phyloP scores from a whole-genome alignment of 495 filamentous ascomycete genomes.

The Tetracladium marchalianum region DNA sequence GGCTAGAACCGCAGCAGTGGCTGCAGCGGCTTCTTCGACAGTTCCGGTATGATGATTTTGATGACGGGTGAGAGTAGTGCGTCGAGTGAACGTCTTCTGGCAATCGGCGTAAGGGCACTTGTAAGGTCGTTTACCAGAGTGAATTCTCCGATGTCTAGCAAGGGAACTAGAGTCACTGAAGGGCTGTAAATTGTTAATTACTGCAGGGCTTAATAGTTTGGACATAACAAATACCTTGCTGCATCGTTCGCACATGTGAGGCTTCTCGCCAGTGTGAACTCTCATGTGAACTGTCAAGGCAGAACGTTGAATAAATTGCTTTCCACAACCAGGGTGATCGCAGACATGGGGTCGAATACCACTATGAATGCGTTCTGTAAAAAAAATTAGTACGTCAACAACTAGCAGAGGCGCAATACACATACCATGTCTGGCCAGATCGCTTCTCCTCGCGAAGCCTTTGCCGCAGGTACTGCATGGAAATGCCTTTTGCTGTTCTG shows the following conservation, averaged over 20 bases:
- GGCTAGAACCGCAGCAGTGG: conserved; percentile 76
- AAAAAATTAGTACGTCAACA: conserved; percentile 21
- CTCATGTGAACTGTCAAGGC: conserved; percentile 91
- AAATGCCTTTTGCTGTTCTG: conserved; percentile 54
- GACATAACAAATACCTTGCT: conserved; percentile 61
- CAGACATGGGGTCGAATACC: conserved; percentile 89
- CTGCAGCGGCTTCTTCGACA: conserved; percentile 83
- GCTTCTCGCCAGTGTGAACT: conserved; percentile 96
- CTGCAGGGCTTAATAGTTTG: conserved; percentile 2
- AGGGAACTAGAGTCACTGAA: conserved; percentile 97
- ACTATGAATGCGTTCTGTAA: conserved; percentile 85
- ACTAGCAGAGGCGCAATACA: background rate
- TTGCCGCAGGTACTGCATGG: conserved; percentile 88
- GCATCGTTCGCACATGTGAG: conserved; percentile 94
- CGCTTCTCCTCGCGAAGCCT: conserved; percentile 87
- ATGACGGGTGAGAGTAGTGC: conserved; percentile 90
- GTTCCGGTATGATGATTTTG: conserved; percentile 95
- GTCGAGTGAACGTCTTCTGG: conserved; percentile 95
- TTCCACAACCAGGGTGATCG: conserved; percentile 79
- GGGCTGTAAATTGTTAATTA: conserved; percentile 47
- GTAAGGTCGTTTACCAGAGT: conserved; percentile 92
- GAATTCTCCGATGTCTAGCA: conserved; percentile 86
- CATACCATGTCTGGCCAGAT: conserved; percentile 91
- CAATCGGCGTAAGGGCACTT: conserved; percentile 97
- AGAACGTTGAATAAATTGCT: conserved; percentile 97